Percentiles rank a stretch among this genome's conserved stretches.
phyloP scores from a whole-genome alignment of 257 asterid genomes.

The Nicotiana noctiflora region DNA sequence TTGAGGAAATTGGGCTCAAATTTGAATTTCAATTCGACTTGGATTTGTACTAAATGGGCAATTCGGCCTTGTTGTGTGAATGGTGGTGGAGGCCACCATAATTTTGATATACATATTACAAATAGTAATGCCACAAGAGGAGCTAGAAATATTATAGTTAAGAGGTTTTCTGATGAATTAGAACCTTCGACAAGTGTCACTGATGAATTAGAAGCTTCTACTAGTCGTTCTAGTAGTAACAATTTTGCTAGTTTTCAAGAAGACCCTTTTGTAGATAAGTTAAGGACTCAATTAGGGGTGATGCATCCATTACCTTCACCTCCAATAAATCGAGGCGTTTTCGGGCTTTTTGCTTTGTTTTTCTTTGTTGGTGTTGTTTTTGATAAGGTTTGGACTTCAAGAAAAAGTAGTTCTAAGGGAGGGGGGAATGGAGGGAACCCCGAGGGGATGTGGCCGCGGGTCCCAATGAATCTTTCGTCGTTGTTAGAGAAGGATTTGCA shows the following conservation, averaged over 20 bases:
- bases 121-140: slow-evolving; percentile 33
- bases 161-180: slow-evolving; percentile 49
- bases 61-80: slow-evolving; percentile 40
- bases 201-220: slow-evolving; percentile 23
- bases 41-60: slow-evolving; percentile 19
- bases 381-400: slow-evolving; percentile 79
- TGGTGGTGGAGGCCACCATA: slow-evolving; percentile 42
- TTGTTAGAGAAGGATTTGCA: slow-evolving; percentile 78
- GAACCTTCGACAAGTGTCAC: slow-evolving; percentile 19
- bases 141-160: slow-evolving; percentile 43
- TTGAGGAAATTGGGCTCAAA: neutral
- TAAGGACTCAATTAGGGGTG: slow-evolving; percentile 86
- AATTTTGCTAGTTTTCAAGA: slow-evolving; percentile 57
- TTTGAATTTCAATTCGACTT: slow-evolving; percentile 4
- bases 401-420: slow-evolving; percentile 31
- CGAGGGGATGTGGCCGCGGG: slow-evolving; percentile 50
- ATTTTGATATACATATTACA: slow-evolving; percentile 18
- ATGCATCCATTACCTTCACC: slow-evolving; percentile 91
- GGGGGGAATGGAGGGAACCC: slow-evolving; percentile 22
- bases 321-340: slow-evolving; percentile 47
- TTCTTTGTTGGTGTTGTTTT: slow-evolving; percentile 88
- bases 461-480: slow-evolving; percentile 45
- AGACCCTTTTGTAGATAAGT: slow-evolving; percentile 90
- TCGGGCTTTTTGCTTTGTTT: slow-evolving; percentile 72
- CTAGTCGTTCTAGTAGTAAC: slow-evolving; percentile 21